A percentile compares a stretch with the other conserved stretches of the same genome.
Conservation (phyloP, 495 filamentous ascomycete genomes). For the Xylona heveae region DNA sequence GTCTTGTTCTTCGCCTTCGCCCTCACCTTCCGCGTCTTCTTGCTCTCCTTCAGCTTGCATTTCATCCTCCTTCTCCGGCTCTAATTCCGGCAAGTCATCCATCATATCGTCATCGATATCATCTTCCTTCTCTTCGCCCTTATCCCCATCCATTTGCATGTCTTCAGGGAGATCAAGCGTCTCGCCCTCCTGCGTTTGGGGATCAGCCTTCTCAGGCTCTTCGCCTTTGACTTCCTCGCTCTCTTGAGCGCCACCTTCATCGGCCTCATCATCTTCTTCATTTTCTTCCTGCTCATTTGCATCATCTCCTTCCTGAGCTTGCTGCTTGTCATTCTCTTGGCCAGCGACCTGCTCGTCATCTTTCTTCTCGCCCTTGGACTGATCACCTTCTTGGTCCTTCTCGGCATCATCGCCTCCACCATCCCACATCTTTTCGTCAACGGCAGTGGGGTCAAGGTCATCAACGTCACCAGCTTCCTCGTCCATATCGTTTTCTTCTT, state of each 20-base stretch:
- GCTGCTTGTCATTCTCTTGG: slow-evolving; percentile 34
- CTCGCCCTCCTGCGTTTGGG: slow-evolving; percentile 51
- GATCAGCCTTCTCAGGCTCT: slow-evolving; percentile 40
- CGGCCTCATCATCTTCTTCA: slow-evolving; percentile 23
- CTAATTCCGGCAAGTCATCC: slow-evolving; percentile 12
- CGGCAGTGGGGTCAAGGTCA: slow-evolving; percentile 64
- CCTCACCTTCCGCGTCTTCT: slow-evolving; percentile 21
- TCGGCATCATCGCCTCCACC: slow-evolving; percentile 54
- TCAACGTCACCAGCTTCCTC: slow-evolving; percentile 80
- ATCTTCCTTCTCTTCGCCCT: slow-evolving; percentile 19
- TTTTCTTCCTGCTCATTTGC: slow-evolving; percentile 26
- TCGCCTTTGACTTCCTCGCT: slow-evolving; percentile 36
- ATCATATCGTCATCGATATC: slow-evolving; percentile 15
- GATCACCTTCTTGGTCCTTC: slow-evolving; percentile 63
- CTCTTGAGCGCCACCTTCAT: slow-evolving; percentile 34
- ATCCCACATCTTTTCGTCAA: slow-evolving; percentile 98
- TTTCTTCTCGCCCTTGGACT: slow-evolving; percentile 38
- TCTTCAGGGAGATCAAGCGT: slow-evolving; percentile 45
- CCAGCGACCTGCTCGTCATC: slow-evolving; percentile 42
- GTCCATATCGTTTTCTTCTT: slow-evolving; percentile 49
- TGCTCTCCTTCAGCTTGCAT: slow-evolving; percentile 17
- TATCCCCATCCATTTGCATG: slow-evolving; percentile 44
- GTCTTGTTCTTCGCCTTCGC: slow-evolving; percentile 19
- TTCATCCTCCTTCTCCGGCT: slow-evolving; percentile 12
- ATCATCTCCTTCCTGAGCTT: slow-evolving; percentile 20